Base-by-base conservation (phyloP, 2,329 filamentous ascomycete genomes). In the Alternaria dauci region DNA sequence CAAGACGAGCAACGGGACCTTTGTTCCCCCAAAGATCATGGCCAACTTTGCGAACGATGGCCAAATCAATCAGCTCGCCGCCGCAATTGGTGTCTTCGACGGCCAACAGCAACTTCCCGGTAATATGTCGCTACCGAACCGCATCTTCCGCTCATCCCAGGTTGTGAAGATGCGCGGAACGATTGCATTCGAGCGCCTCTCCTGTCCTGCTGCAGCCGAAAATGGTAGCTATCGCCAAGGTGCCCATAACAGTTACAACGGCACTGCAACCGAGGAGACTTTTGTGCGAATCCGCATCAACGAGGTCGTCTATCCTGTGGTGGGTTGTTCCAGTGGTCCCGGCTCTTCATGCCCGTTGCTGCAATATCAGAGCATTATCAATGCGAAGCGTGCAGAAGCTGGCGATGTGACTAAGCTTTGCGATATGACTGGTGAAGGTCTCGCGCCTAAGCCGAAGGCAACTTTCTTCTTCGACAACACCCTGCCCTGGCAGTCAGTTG, bases 1-100 rank as follows among this genome's bases (percentile, higher is more conserved):
- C 38, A 82, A 74, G 2, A 79, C 76, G 12, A 81, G 85, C 26
- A 83, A 84, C 5, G 78, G 76, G 5, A 71, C 69, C 0, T 88
- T 86, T 63, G 69, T 74, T 3, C 71, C 89, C 0, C 87, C 87
- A 6, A 84, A 83, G 41, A 78, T 91, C 20, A 81, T 90, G 11
- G 84, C 87, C 51, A 82, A 82, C 1, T 91, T 91, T 72, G 78
- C 88, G 38, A 89, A 91, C 61, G 88, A 91, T 66, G 88, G 88
- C 4, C 88, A 91, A 68, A 81, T 90, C 41, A 87, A 84, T 50
- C 84, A 91, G 74, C 78, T 90, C 7, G 83, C 86, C 0, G 83
- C 86, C 1, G 83, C 84, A 6, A 83, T 85, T 16, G 89, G 88
- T 1, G 82, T 90, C 1, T 90, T 88, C 66, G 88, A 90, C 61